phyloP scores from a whole-genome alignment of 257 asterid species.

The Capsicum rhomboideum region DNA sequence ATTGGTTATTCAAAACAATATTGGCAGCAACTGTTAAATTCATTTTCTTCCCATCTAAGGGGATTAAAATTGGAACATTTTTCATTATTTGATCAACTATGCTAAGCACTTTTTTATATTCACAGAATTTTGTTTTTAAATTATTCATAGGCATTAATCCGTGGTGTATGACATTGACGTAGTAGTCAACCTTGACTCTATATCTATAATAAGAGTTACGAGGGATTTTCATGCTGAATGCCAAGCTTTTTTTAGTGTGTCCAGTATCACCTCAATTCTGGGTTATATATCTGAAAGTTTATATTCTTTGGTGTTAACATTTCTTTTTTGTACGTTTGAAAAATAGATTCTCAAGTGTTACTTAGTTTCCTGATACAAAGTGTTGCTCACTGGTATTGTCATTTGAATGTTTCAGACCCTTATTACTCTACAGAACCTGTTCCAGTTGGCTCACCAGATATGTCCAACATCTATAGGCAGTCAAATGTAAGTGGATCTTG shows the following conservation, averaged over 20 bases:
- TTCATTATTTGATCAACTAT: neutral
- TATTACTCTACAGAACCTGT: conserved; percentile 37
- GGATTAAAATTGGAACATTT: neutral
- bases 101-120: neutral
- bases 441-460: conserved; percentile 39
- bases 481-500: conserved; percentile 35
- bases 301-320: neutral
- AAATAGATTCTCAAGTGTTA: neutral
- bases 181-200: neutral
- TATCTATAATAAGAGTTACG: neutral
- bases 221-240: neutral
- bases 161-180: neutral
- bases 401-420: conserved; percentile 32
- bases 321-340: neutral
- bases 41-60: neutral
- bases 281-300: neutral
- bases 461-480: conserved; percentile 28
- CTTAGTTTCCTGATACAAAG: neutral
- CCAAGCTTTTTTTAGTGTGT: neutral
- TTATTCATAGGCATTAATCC: neutral
- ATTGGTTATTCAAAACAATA: neutral
- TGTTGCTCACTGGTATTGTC: neutral
- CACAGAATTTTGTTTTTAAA: neutral
- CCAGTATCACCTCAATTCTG: neutral
- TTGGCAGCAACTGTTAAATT: neutral